Base-by-base conservation (phyloP, 805 yeast genomes). In the Yarrowia deformans region DNA sequence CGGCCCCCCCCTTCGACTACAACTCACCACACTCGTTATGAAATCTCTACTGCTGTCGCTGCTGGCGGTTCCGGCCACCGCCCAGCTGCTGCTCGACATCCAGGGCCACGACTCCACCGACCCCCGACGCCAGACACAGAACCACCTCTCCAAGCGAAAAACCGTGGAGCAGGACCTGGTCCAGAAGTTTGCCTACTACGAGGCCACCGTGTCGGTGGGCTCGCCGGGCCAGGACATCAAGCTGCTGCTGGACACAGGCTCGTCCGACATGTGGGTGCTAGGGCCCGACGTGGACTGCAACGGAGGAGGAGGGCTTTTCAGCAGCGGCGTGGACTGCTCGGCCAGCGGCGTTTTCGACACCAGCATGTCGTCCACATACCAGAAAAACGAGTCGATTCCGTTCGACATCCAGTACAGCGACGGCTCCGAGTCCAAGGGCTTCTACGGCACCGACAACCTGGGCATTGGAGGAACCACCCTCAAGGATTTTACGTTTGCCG, bases 211-310 rank as follows among this genome's bases (percentile, higher is more conserved):
- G 19, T 68, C 75, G 10, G 71, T 89, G 18, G 93, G 94, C 4
- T 83, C 90, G 0, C 83, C 87, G 1, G 74, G 81, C 0, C 88
- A 88, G 73, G 74, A 79, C 9, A 79, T 88, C 6, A 80, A 79
- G 6, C 85, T 88, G 8, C 76, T 88, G 50, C 74, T 88, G 16
- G 93, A 88, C 74, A 88, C 91, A 1, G 93, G 92, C 2, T 87
- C 91, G 0, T 83, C 89, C 0, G 92, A 88, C 75, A 75, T 88
- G 58, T 88, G 90, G 90, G 84, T 88, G 34, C 79, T 58, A 23
- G 56, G 69, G 7, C 42, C 29, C n/a, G 6, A 52, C 16, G 66
- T 60, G 34, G 19, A 45, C 66, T 60, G 66, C 18, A 52, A 52
- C 34, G 52, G 66, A 43, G 52, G 64, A 19, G 64, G 66, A n/a